phyloP scores from a whole-genome alignment of 2,329 filamentous ascomycete species.

The Pseudogymnoascus sp. region DNA sequence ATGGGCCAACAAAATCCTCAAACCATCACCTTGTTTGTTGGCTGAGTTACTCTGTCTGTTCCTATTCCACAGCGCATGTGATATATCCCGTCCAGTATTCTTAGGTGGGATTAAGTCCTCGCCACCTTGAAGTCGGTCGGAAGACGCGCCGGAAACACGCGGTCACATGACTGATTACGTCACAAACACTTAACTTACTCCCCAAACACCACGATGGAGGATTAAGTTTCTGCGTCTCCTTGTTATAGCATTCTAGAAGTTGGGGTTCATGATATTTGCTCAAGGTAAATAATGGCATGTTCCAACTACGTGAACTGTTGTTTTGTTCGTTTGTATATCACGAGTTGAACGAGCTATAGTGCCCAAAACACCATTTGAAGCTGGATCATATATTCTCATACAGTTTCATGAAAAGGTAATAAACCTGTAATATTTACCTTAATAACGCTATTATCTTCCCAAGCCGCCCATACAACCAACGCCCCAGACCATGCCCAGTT shows the following conservation, averaged over 20 bases:
- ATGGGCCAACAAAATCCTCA: neutral
- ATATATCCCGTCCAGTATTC: neutral
- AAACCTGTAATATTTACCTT: neutral
- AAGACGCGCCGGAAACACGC: slow-evolving; percentile 6
- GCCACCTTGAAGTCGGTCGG: neutral
- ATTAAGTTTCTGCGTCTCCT: neutral
- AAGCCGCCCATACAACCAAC: neutral
- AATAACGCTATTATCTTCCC: neutral
- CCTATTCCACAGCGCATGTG: neutral
- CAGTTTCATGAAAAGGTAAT: neutral
- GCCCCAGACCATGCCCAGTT: slow-evolving; percentile 6
- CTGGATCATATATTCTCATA: neutral
- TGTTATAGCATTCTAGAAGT: neutral
- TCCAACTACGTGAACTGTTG: neutral
- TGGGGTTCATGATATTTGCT: neutral
- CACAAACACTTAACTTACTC: neutral
- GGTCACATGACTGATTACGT: slow-evolving; percentile 2
- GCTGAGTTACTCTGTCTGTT: neutral
- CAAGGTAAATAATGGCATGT: neutral
- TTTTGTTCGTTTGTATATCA: neutral
- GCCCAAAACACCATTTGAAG: neutral
- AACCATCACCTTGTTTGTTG: neutral
- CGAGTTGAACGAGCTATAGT: neutral
- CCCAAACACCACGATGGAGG: neutral
- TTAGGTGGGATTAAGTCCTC: neutral